Base-by-base conservation (phyloP, 2,329 filamentous ascomycete species). In the Knoxdaviesia capensis region DNA sequence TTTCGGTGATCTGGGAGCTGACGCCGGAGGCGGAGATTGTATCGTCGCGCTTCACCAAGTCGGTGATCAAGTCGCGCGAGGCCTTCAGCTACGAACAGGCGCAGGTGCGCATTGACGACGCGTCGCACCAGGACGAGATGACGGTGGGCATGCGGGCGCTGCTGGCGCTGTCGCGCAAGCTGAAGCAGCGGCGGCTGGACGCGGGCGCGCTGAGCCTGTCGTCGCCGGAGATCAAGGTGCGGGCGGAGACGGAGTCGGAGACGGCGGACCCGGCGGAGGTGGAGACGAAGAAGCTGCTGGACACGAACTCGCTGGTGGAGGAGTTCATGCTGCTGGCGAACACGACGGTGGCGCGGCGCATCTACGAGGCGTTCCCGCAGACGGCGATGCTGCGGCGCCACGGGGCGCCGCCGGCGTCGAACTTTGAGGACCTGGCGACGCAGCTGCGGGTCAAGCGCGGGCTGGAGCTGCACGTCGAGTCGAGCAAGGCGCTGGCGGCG, bases 251-350 rank as follows among this genome's bases (percentile, higher is more conserved):
- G n/a, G 44, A 46, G 41, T 93, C 83, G 6, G 90, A 98, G 60
- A 92, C 88, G 1, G 93, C 87, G 1, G 90, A 96, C 54, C 88
- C 90, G 1, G 80, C 94, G 43, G 90, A 96, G 52, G 84, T 98
- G 50, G 86, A 96, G 66, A 93, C 87, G 5, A 98, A 98, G 62
- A 72, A 87, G 52, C 75, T 87, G 41, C 76, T 98, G 34, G 87
- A 90, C 54, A 98, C 90, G 42, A 98, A 96, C 64, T 94, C 88
- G 28, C 73, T 98, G 5, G 92, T 98, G 31, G 90, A 98, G 56
- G 90, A 98, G 57, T 96, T 98, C 68, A 98, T 98, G 90, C 68
- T 98, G 54, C 81, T 96, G 57, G 92, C 90, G 66, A 98, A 98
- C 62, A 86, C 85, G 54, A 88, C 80, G 50, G 92, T 98, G 31